These are phyloP conservation scores for Xylaria sp. DNA, from an alignment of 2,329 filamentous ascomycete species.

Conservation along the genomic window DNA sequence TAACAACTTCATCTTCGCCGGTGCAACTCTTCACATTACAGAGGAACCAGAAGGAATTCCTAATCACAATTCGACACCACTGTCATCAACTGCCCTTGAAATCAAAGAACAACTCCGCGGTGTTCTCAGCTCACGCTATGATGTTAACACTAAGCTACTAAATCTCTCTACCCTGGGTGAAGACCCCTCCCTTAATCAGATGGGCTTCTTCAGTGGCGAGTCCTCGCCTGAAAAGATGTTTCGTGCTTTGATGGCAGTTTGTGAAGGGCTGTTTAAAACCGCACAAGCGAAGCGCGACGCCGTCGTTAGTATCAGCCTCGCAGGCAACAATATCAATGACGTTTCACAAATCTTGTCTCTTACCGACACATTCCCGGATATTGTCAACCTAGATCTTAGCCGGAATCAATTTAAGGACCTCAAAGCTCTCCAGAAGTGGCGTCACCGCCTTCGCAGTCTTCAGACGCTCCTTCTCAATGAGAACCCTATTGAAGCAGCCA, in stretches of 20 bases:
- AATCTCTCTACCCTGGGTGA: slow-evolving; percentile 81
- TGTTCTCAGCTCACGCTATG: slow-evolving; percentile 80
- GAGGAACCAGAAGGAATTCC: slow-evolving; percentile 57
- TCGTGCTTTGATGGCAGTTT: slow-evolving; percentile 88
- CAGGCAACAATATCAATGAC: slow-evolving; percentile 80
- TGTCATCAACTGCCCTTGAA: slow-evolving; percentile 65
- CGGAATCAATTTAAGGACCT: slow-evolving; percentile 80
- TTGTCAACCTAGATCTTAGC: slow-evolving; percentile 90
- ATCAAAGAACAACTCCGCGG: slow-evolving; percentile 74
- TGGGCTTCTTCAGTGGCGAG: slow-evolving; percentile 79
- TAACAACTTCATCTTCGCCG: slow-evolving; percentile 75
- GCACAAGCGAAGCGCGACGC: slow-evolving; percentile 77
- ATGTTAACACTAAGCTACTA: slow-evolving; percentile 76
- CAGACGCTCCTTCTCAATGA: slow-evolving; percentile 82
- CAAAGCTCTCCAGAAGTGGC: slow-evolving; percentile 77
- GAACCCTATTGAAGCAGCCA: slow-evolving; percentile 75
- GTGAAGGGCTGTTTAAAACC: slow-evolving; percentile 79
- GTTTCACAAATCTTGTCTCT: slow-evolving; percentile 78
- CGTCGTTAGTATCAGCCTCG: slow-evolving; percentile 83
- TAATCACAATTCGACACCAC: slow-evolving; percentile 52
- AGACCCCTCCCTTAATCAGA: slow-evolving; percentile 75
- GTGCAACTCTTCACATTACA: slow-evolving; percentile 66
- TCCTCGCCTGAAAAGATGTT: slow-evolving; percentile 87
- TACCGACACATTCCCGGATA: slow-evolving; percentile 81
- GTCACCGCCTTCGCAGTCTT: slow-evolving; percentile 78